Base-by-base conservation (phyloP, 2,329 filamentous ascomycete species). In the Alternaria brassicicola region DNA sequence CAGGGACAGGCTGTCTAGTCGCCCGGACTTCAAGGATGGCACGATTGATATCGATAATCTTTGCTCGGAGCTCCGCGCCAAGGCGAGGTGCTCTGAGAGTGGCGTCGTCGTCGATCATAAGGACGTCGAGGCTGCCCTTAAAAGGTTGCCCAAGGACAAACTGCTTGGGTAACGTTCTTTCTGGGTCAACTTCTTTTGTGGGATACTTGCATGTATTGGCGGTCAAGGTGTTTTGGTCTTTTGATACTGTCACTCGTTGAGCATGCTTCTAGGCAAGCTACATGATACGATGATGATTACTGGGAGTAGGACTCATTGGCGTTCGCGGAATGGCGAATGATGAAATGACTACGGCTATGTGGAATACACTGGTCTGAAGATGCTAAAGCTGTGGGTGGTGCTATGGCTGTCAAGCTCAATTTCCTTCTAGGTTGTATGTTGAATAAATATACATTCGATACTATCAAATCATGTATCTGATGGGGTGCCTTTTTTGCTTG, bases 41-140 rank as follows among this genome's bases (percentile, higher is more conserved):
- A 93, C 96, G 68, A 92, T 98, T 65, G 95, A 99, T 67, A 89
- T 99, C 47, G 95, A 99, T 73, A 88, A 89, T 31, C 85, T 99
- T 23, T 99, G 95, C 80, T 90, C 90, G 4, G 93, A 99, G 75
- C 86, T 99, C 13, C 91, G 94, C 64, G 91, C 93, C 76, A 99
- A 99, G 81, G 95, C 95, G 57, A 95, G 94, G 74, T 99, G 95
- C 78, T 96, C 93, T 0, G 91, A 96, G 67, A 89, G 85, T 17
- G 94, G 95, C 15, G 92, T 96, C 12, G 92, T 97, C 17, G 91
- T 99, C 23, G 89, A 93, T 62, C 89, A 96, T 79, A 87, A 87
- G 53, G 93, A 98, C 70, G 96, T 98, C 68, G 90, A 97, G 73
- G 86, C 78, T 36, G 80, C 81, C 5, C 75, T 83, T 52, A 78